Evolutionary conservation across 345 rosid species (phyloP), one percentile per base, ranked within the genome.

Genomic region (Carallia pectinifolia): DNA sequence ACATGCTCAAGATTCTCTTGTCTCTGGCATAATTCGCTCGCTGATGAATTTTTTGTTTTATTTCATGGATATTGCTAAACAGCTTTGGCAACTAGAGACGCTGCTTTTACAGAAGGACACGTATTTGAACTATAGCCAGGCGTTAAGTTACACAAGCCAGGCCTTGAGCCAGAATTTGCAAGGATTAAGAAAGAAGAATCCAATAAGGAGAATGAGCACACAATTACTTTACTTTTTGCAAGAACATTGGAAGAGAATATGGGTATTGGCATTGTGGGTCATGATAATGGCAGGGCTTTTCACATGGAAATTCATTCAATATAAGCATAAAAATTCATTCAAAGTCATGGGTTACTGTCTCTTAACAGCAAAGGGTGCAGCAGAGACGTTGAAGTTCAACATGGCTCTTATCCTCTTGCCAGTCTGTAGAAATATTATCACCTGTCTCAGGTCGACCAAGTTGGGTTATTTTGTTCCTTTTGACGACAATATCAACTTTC

Each of bases 11-110:
- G 44, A 68, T 65, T 31, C 56, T 66, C 40, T 16, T 76, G 58
- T 58, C 76, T 50, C 37, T 53, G 37, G 52, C 34, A 55, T 55
- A 17, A 53, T 59, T 58, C 5, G 40, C n/a, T 54, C 19, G 65
- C 71, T 72, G 40, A 30, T 37, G 44, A n/a, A 56, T 15, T 33
- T 23, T 27, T 50, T 62, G 59, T 66, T 37, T 4, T 37, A 23
- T 23, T 31, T 44, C 50, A 2, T 44, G 50, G 70, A 40, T 71
- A 61, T 71, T 71, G 74, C 50, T 50, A 58, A 82, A 83, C 83
- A 95, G 99, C 89, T 95, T 69, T 92, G 99, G 99, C 99, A 95
- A 83, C 79, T 95, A 62, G 99, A 95, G 86, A 95, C 99, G 3
- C 85, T 95, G 63, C 97, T 95, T 65, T 81, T 95, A 56, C 99